Evolutionary conservation across 2,329 filamentous ascomycete genomes (phyloP).

Genomic region (Plectosphaerella cucumerina): DNA sequence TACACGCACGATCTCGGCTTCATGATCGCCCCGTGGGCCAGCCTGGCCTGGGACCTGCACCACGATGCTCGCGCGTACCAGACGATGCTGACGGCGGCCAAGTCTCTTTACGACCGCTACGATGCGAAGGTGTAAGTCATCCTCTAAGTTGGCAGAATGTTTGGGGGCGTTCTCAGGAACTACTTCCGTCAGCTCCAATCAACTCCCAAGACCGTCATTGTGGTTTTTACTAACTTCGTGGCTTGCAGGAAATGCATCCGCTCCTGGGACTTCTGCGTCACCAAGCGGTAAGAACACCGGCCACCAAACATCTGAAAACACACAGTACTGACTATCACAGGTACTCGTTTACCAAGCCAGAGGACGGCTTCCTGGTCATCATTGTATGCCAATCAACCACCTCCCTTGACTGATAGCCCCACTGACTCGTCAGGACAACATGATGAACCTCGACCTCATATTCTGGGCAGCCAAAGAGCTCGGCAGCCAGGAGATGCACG

Average conservation of each 20-base stretch:
- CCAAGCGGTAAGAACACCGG: slow-evolving; percentile 19
- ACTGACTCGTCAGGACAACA: slow-evolving; percentile 22
- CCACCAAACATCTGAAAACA: too few species aligned
- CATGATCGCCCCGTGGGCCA: slow-evolving; percentile 35
- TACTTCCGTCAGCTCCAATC: too few species aligned
- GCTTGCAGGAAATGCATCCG: too few species aligned
- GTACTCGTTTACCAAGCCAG: slow-evolving; percentile 29
- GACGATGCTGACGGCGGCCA: slow-evolving; percentile 27
- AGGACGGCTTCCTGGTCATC: slow-evolving; percentile 32
- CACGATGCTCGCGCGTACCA: slow-evolving; percentile 28
- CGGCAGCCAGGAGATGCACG: slow-evolving; percentile 21
- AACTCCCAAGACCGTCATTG: too few species aligned
- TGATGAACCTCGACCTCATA: slow-evolving; percentile 37
- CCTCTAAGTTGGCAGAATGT: too few species aligned
- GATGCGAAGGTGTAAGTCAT: slow-evolving; percentile 23
- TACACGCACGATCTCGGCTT: slow-evolving; percentile 40
- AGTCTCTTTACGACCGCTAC: slow-evolving; percentile 31
- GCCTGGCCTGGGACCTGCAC: slow-evolving; percentile 31
- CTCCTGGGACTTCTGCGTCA: slow-evolving; percentile 40
- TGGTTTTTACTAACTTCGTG: too few species aligned
- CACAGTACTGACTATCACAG: not conserved
- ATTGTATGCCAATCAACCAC: slow-evolving; percentile 26
- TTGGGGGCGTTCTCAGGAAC: too few species aligned
- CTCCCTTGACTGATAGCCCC: not conserved
- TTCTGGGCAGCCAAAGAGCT: slow-evolving; percentile 33